Evolutionary conservation across 208 protist genomes (phyloP).

Genomic region (Kentomonas sorsogonicus): DNA sequence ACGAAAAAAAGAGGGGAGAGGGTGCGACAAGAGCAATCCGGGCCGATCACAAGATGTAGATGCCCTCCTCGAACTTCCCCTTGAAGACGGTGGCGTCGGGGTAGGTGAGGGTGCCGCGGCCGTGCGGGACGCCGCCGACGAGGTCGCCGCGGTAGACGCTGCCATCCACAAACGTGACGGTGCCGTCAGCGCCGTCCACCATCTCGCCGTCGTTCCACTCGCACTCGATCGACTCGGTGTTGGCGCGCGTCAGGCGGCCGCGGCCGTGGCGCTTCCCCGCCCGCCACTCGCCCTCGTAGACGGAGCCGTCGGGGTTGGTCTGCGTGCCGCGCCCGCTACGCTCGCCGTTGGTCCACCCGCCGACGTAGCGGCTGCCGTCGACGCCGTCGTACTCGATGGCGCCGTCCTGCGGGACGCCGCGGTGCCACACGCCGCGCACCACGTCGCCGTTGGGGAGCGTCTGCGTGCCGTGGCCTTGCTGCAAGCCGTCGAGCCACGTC

Average conservation of each 20-base stretch:
- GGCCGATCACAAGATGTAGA: slow-evolving; percentile 57
- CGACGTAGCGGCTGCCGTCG: slow-evolving; percentile 66
- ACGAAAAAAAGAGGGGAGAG: too few relatives aligned
- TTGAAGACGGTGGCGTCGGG: slow-evolving; percentile 78
- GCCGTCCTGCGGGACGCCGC: slow-evolving; percentile 57
- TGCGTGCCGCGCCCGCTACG: slow-evolving; percentile 63
- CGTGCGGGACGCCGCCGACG: slow-evolving; percentile 59
- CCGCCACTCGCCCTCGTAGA: slow-evolving; percentile 80
- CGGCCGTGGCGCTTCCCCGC: slow-evolving; percentile 61
- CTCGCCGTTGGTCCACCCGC: slow-evolving; percentile 58
- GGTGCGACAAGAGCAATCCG: neutral
- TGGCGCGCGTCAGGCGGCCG: slow-evolving; percentile 45
- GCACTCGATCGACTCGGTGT: slow-evolving; percentile 59
- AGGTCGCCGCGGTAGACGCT: slow-evolving; percentile 74
- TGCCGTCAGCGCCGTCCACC: slow-evolving; percentile 45
- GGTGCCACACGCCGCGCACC: slow-evolving; percentile 70
- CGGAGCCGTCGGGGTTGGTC: slow-evolving; percentile 58
- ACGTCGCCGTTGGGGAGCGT: slow-evolving; percentile 73
- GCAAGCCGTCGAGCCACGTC: slow-evolving; percentile 71
- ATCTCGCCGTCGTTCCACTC: slow-evolving; percentile 53
- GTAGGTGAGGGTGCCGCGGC: slow-evolving; percentile 62
- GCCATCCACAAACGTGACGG: slow-evolving; percentile 56
- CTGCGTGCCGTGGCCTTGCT: slow-evolving; percentile 75
- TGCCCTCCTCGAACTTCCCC: slow-evolving; percentile 61
- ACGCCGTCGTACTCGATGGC: slow-evolving; percentile 46